phyloP scores from a whole-genome alignment of 768 basidiomycete genomes.

The Macrolepiota albuminosa region DNA sequence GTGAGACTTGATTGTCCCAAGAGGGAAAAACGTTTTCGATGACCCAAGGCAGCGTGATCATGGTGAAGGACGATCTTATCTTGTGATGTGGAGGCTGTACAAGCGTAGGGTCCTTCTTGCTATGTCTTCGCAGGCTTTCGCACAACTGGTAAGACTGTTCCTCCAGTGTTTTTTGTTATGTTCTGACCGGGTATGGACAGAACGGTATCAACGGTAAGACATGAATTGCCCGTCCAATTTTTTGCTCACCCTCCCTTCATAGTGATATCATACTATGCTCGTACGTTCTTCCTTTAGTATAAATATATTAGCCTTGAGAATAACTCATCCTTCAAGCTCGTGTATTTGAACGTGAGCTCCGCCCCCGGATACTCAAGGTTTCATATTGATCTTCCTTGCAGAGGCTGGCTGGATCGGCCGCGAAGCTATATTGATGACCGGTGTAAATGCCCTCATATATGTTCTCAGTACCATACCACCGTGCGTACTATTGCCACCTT shows the following conservation, averaged over 20 bases:
- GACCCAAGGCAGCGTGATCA: constrained; percentile 51
- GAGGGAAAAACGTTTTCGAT: not conserved
- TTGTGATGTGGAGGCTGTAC: constrained; percentile 82
- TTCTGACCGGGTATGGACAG: constrained; percentile 30
- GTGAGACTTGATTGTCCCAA: constrained; percentile 28
- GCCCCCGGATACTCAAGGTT: not conserved
- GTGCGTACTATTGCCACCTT: constrained; percentile 38
- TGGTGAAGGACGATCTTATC: constrained; percentile 75
- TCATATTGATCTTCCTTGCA: constrained; percentile 25
- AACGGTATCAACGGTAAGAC: constrained; percentile 88
- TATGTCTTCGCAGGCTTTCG: constrained; percentile 76
- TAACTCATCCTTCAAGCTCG: constrained; percentile 43
- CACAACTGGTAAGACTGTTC: constrained; percentile 15
- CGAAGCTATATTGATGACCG: constrained; percentile 93
- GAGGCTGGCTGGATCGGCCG: constrained; percentile 96
- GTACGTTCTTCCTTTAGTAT: constrained; percentile 39
- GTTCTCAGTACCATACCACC: constrained; percentile 77
- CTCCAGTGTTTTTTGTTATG: not conserved
- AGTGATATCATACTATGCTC: constrained; percentile 95
- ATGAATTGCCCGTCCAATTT: not conserved
- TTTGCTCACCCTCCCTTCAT: not conserved
- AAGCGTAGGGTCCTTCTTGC: constrained; percentile 84
- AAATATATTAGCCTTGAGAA: constrained; percentile 3
- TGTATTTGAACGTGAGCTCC: constrained; percentile 78
- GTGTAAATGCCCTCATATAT: constrained; percentile 85